Base-by-base conservation (phyloP, 2,329 filamentous ascomycete species). In the Anthostomella pinea region DNA sequence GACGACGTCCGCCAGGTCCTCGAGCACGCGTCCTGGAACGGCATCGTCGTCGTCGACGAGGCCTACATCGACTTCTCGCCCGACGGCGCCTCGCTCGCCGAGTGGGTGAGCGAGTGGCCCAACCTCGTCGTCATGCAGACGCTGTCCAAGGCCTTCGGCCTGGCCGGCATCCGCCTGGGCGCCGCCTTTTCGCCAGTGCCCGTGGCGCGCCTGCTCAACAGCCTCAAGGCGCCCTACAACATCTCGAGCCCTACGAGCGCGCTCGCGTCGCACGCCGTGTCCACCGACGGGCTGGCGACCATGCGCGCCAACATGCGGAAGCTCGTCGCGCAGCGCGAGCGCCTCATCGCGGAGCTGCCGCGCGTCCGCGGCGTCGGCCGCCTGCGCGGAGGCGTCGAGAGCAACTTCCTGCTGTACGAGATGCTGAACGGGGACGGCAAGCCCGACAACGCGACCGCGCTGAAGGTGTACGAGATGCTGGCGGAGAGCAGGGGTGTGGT, bases 61-160 rank as follows among this genome's bases (percentile, higher is more conserved):
- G 93, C 93, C 13, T 98, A 98, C 66, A 61, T 98, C 53, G 93
- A 98, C 66, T 98, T 97, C 58, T 84, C 90, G 6, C 80, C 81
- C 5, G 81, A 85, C 11, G 81, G 78, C 17, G 75, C 86, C 26
- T 94, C 86, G 49, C 75, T 97, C 17, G 91, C 93, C 17, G 87
- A 95, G 64, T 95, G 87, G 84, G 90, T 95, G 1, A 73, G 77
- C 22, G 89, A 95, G 56, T 94, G 87, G 79, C 90, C 91, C 33
- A 98, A 98, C 63, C 73, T 98, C 17, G 89, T 96, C 13, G 90
- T 98, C 39, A 88, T 97, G 87, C 93, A 98, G 71, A 98, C 93
- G 1, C 75, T 97, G n/a, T 95, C 87, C 55, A 98, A 98, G 64
- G 93, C 89, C 0, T 98, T 98, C 58, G 93, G 93, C 18, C 77